These are phyloP conservation scores for Kwoniella shandongensis DNA, from an alignment of 768 basidiomycete species.

Conservation along the genomic window DNA sequence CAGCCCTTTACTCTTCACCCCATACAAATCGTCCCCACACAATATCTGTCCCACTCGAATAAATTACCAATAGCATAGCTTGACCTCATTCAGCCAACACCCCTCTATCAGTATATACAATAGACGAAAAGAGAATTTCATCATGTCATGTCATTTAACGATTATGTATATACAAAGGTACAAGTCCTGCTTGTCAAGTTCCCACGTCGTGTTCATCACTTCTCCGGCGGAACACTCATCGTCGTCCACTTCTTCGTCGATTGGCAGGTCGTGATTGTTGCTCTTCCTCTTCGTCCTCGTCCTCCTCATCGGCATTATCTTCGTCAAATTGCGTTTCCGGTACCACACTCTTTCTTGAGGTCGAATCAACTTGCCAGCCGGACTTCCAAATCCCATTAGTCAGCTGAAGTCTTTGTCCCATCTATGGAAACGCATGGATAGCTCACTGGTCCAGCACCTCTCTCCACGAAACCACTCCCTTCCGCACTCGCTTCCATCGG, in stretches of 20 bases:
- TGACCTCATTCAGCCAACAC: too few species aligned
- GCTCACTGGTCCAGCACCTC: conserved; percentile 16
- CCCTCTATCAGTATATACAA: too few species aligned
- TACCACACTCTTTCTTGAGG: conserved; percentile 19
- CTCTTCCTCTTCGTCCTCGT: conserved; percentile 16
- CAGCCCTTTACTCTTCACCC: too few species aligned
- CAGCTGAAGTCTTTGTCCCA: too few species aligned
- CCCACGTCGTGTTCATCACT: not conserved
- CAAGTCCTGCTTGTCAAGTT: not conserved
- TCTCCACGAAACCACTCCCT: conserved; percentile 9
- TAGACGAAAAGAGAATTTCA: too few species aligned
- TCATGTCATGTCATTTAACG: conserved; percentile 8
- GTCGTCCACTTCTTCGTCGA: not conserved
- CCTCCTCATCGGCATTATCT: conserved; percentile 16
- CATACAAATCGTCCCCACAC: too few species aligned
- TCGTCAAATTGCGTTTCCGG: conserved; percentile 34
- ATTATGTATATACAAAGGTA: not conserved
- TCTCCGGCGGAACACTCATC: not conserved
- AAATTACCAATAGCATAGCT: too few species aligned
- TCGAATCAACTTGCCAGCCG: conserved; percentile 5
- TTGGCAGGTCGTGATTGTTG: not conserved
- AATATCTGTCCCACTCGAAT: too few species aligned
- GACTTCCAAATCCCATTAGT: conserved; percentile 2
- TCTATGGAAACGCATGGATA: too few species aligned
- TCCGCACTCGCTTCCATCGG: conserved; percentile 13